These are phyloP conservation scores for Barnettozyma salicaria DNA, from an alignment of 805 yeast species.

Conservation along the genomic window DNA sequence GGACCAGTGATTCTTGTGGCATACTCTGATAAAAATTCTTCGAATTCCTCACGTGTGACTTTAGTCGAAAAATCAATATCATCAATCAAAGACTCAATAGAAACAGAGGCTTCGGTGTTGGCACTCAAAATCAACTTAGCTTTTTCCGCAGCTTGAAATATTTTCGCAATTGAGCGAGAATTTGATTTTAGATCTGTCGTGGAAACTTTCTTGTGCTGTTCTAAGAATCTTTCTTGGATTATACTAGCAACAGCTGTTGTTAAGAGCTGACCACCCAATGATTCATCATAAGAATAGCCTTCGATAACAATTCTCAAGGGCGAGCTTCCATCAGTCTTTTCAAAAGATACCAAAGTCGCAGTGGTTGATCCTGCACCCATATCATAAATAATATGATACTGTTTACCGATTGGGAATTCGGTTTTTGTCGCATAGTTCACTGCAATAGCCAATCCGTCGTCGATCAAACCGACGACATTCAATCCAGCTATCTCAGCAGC, in stretches of 20 bases:
- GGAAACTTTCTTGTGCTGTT: conserved; percentile 34
- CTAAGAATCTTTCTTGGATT: conserved; percentile 53
- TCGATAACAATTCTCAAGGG: conserved; percentile 52
- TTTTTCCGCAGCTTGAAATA: conserved; percentile 81
- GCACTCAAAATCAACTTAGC: conserved; percentile 86
- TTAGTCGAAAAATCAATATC: conserved; percentile 68
- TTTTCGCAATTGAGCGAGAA: conserved; percentile 55
- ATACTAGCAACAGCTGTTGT: conserved; percentile 61
- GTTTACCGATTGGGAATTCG: conserved; percentile 39
- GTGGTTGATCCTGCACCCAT: conserved; percentile 90
- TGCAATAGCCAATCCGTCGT: conserved; percentile 92
- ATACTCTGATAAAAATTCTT: conserved; percentile 41
- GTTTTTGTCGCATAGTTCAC: conserved; percentile 66
- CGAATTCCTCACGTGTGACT: conserved; percentile 79
- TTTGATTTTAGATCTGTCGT: conserved; percentile 37
- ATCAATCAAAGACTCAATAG: conserved; percentile 66
- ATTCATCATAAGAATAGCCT: conserved; percentile 63
- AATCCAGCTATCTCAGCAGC: conserved; percentile 67
- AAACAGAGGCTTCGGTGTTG: conserved; percentile 69
- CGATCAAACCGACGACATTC: conserved; percentile 61
- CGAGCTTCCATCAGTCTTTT: conserved; percentile 37
- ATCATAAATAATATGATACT: conserved; percentile 72
- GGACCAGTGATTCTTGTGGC: conserved; percentile 47
- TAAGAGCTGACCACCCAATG: conserved; percentile 70
- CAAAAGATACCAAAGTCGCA: conserved; percentile 74